Evolutionary conservation across 495 filamentous ascomycete genomes (phyloP).

Genomic region (Aspergillus wentii): DNA sequence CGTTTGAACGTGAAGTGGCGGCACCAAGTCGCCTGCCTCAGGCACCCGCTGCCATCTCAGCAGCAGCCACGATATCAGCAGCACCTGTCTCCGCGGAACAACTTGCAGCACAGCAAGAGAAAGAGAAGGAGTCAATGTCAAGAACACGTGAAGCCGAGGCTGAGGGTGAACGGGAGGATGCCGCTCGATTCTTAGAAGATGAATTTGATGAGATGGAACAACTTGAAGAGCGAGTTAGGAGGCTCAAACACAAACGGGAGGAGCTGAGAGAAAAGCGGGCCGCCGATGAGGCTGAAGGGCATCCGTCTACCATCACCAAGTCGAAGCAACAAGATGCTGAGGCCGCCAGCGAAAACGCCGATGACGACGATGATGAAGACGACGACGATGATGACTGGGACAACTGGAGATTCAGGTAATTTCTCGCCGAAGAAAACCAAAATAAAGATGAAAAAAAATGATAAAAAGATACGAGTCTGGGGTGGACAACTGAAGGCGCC

Average conservation of each 20-base stretch:
- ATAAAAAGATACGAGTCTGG: conserved; percentile 1
- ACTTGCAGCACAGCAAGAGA: conserved; percentile 58
- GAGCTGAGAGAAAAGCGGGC: conserved; percentile 44
- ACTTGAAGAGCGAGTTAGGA: conserved; percentile 73
- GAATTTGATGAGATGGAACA: conserved; percentile 96
- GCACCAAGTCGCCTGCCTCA: conserved; percentile 40
- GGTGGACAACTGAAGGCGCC: conserved; percentile 15
- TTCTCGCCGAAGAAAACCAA: too few relatives aligned
- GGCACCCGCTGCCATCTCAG: conserved; percentile 26
- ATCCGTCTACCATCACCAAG: conserved; percentile 2
- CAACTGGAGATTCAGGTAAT: conserved; percentile 61
- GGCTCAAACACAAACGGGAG: conserved; percentile 68
- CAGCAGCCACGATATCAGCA: conserved; percentile 60
- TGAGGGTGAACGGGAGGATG: conserved; percentile 86
- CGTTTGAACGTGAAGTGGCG: conserved; percentile 82
- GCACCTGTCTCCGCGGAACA: conserved; percentile 65
- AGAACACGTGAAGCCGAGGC: conserved; percentile 51
- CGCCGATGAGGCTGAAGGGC: conserved; percentile 30
- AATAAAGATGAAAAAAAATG: too few relatives aligned
- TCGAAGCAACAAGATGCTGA: conserved; percentile 17
- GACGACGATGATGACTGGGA: conserved; percentile 62
- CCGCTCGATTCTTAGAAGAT: conserved; percentile 70
- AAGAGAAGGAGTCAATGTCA: conserved; percentile 46
- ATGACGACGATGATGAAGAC: conserved; percentile 55
- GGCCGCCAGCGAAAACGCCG: conserved; percentile 26